Conservation (phyloP, 228 moss, liverwort and hornwort species). For the Sphagnum magellanicum region DNA sequence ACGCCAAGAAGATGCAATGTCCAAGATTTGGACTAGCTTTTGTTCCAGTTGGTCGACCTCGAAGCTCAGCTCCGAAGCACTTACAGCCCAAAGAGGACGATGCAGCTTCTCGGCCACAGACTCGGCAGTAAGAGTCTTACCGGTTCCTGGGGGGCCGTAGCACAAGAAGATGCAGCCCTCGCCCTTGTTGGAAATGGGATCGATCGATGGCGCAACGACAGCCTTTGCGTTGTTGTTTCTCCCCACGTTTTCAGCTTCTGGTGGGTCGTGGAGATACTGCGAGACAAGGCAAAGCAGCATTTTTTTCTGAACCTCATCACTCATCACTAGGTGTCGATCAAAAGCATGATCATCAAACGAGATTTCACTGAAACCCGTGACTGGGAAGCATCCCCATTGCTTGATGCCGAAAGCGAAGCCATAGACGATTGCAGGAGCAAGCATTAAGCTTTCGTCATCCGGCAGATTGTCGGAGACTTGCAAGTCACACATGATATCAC, state of each 20-base stretch:
- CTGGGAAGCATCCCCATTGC: slow-evolving; percentile 47
- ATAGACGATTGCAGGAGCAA: slow-evolving; percentile 51
- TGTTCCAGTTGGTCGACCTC: slow-evolving; percentile 23
- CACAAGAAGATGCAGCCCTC: slow-evolving; percentile 52
- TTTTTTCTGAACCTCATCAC: slow-evolving; percentile 21
- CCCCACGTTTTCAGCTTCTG: background rate
- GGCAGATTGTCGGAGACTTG: background rate
- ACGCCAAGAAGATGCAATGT: slow-evolving; percentile 54
- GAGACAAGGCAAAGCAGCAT: slow-evolving; percentile 26
- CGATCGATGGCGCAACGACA: slow-evolving; percentile 2
- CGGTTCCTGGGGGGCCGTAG: slow-evolving; percentile 48
- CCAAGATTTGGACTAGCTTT: slow-evolving; percentile 26
- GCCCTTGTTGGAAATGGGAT: slow-evolving; percentile 51
- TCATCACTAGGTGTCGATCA: slow-evolving; percentile 33
- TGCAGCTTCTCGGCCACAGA: slow-evolving; percentile 62
- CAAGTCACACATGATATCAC: background rate
- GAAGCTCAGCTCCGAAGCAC: slow-evolving; percentile 35
- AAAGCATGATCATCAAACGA: slow-evolving; percentile 32
- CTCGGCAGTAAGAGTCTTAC: slow-evolving; percentile 61
- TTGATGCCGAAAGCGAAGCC: slow-evolving; percentile 58
- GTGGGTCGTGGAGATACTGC: slow-evolving; percentile 15
- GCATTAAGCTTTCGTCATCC: slow-evolving; percentile 25
- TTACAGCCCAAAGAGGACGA: slow-evolving; percentile 56
- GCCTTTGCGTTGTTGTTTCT: background rate
- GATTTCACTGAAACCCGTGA: slow-evolving; percentile 35